Evolutionary conservation across 345 rosid genomes (phyloP), one percentile per base, ranked within the genome.

Genomic region (Viola odorata): DNA sequence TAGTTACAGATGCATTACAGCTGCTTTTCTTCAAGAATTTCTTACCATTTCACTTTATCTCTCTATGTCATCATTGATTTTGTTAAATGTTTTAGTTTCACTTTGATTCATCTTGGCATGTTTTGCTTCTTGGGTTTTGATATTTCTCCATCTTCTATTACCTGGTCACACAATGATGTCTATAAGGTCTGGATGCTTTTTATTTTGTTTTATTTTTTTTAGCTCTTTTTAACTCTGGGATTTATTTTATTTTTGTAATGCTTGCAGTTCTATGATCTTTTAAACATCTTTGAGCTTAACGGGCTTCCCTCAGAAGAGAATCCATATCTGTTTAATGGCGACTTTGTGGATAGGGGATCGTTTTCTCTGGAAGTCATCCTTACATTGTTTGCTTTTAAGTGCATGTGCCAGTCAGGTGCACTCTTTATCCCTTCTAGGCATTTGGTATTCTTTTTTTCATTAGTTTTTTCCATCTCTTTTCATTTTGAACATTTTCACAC

Each of bases 261-360:
- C 60, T 61, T 85, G 92, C 89, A 94, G 97, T 94, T 86, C 72
- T 94, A 94, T 67, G 99, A 94, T 74, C 85, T 94, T 32, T 50
- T 94, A 62, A 94, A 94, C 60, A 94, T 94, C 47, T 94, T 90
- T 60, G 95, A 90, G 81, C 90, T 94, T 38, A 94, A 94, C 66
- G 99, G 99, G 58, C 89, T 94, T 58, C 99, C 99, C 15, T 90
- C 95, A 5, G 97, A 86, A 77, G 96, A 86, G 78, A 94, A 94
- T 61, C 99, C 99, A 7, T 94, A 86, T 73, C 84, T 94, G 16
- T 94, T 94, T 61, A 94, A 94, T 73, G 99, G 97, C 3, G 99
- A 94, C 75, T 94, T 94, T 72, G 99, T 94, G 65, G 99, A 94
- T 72, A 85, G 97, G 70, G 99, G 99, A 69, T 90, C 97, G 32